These are phyloP conservation scores for Lecanoromycetidae sp. DNA, from an alignment of 2,329 filamentous ascomycete genomes.

Conservation along the genomic window DNA sequence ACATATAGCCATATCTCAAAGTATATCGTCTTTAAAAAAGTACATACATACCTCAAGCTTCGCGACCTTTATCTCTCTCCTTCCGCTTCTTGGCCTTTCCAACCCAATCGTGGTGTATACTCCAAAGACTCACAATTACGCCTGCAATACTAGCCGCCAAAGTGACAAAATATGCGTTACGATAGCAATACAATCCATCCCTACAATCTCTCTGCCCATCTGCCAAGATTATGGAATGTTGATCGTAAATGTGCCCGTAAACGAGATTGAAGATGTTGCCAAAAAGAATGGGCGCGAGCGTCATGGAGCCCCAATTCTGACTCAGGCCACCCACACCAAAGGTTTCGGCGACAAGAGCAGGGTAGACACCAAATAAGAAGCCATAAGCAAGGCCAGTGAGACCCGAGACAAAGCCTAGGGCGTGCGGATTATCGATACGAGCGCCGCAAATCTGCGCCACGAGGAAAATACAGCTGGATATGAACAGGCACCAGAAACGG, in stretches of 20 bases:
- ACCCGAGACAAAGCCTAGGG: slow-evolving; percentile 65
- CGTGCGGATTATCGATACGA: slow-evolving; percentile 61
- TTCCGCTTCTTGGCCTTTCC: slow-evolving; percentile 21
- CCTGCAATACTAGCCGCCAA: slow-evolving; percentile 59
- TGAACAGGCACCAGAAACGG: slow-evolving; percentile 80
- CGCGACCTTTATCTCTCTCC: slow-evolving; percentile 21
- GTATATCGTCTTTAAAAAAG: no score
- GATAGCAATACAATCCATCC: slow-evolving; percentile 71
- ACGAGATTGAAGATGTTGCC: slow-evolving; percentile 89
- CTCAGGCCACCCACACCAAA: slow-evolving; percentile 83
- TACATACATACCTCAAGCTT: slow-evolving; percentile 7
- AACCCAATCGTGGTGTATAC: slow-evolving; percentile 48
- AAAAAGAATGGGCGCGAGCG: slow-evolving; percentile 70
- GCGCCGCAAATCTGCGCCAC: slow-evolving; percentile 67
- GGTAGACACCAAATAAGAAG: slow-evolving; percentile 86
- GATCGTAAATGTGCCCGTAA: slow-evolving; percentile 73
- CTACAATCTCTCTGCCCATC: slow-evolving; percentile 62
- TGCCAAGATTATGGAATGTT: slow-evolving; percentile 56
- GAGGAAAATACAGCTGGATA: slow-evolving; percentile 66
- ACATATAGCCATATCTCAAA: not conserved
- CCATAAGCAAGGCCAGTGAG: slow-evolving; percentile 85
- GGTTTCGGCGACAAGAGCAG: slow-evolving; percentile 74
- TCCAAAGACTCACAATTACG: slow-evolving; percentile 56
- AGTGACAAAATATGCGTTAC: slow-evolving; percentile 67
- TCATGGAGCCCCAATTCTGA: slow-evolving; percentile 96